Percentiles rank a stretch among this genome's conserved stretches.
phyloP scores from a whole-genome alignment of 1,284 basidiomycete genomes.

The Ganoderma boninense region DNA sequence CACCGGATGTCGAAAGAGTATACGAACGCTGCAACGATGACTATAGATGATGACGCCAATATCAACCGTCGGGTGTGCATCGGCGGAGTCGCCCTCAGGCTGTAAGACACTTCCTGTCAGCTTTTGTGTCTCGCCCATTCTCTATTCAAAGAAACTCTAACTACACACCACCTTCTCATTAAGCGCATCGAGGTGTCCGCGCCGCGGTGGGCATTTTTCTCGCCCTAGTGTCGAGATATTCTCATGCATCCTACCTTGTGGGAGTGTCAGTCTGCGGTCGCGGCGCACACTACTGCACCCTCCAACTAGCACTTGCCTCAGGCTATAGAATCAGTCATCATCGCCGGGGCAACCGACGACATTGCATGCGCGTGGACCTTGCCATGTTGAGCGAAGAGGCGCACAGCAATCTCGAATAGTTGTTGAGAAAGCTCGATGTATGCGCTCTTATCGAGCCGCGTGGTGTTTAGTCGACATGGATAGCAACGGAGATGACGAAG shows the following conservation, averaged over 20 bases:
- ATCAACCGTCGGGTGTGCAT: no score
- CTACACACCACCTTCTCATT: background rate
- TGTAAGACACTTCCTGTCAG: no score
- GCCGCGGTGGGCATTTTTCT: background rate
- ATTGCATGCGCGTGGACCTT: background rate
- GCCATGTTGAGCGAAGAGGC: background rate
- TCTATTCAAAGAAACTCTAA: background rate
- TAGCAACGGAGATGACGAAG: background rate
- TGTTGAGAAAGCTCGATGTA: background rate
- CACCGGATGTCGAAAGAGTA: background rate
- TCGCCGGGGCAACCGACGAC: background rate
- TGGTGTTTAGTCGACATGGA: background rate
- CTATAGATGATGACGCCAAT: no score
- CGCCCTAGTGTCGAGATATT: background rate
- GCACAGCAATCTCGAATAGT: background rate
- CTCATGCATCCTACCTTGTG: background rate
- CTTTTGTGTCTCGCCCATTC: background rate
- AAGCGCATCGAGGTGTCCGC: no score
- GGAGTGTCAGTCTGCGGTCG: background rate
- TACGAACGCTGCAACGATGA: background rate
- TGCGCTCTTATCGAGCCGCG: background rate
- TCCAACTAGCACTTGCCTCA: background rate
- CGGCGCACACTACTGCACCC: no score
- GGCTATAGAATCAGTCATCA: background rate
- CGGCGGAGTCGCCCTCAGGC: no score